These are phyloP conservation scores for Platismatia glauca DNA, from an alignment of 495 filamentous ascomycete genomes.

Conservation along the genomic window DNA sequence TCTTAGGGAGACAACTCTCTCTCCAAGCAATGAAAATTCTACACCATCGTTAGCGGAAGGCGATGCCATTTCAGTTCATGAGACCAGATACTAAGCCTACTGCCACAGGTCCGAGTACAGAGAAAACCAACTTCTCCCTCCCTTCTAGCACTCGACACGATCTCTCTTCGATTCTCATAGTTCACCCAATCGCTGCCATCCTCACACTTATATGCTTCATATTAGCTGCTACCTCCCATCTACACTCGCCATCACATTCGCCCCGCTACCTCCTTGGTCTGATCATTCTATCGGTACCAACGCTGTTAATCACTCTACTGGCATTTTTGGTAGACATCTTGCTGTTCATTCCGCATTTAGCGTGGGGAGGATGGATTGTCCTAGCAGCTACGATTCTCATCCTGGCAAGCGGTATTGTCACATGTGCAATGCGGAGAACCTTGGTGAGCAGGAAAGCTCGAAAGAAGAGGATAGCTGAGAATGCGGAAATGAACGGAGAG, in stretches of 20 bases:
- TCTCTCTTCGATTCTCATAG: conserved; percentile 82
- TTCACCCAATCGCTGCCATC: conserved; percentile 85
- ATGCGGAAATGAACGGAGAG: conserved; percentile 89
- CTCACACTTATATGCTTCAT: conserved; percentile 77
- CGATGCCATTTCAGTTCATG: background rate
- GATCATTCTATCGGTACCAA: conserved; percentile 76
- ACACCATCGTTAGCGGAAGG: background rate
- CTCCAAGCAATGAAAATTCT: background rate
- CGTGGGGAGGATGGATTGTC: conserved; percentile 93
- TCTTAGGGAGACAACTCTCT: background rate
- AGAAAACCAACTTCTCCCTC: conserved; percentile 59
- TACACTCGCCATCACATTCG: conserved; percentile 88
- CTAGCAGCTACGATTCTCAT: conserved; percentile 84
- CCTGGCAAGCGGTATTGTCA: conserved; percentile 72
- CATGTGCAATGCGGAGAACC: conserved; percentile 94
- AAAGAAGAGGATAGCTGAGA: conserved; percentile 83
- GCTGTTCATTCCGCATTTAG: conserved; percentile 86
- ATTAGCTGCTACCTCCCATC: conserved; percentile 71
- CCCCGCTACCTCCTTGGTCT: conserved; percentile 76
- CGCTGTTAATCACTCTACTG: conserved; percentile 73
- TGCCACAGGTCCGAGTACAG: conserved; percentile 17
- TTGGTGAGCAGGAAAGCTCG: conserved; percentile 85
- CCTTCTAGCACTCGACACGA: conserved; percentile 65
- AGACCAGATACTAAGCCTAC: background rate
- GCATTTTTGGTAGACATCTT: conserved; percentile 94